A percentile compares a stretch with the other conserved stretches of the same genome.
Conservation (phyloP, 352 stramenopile genomes). For the Phytophthora vignae region DNA sequence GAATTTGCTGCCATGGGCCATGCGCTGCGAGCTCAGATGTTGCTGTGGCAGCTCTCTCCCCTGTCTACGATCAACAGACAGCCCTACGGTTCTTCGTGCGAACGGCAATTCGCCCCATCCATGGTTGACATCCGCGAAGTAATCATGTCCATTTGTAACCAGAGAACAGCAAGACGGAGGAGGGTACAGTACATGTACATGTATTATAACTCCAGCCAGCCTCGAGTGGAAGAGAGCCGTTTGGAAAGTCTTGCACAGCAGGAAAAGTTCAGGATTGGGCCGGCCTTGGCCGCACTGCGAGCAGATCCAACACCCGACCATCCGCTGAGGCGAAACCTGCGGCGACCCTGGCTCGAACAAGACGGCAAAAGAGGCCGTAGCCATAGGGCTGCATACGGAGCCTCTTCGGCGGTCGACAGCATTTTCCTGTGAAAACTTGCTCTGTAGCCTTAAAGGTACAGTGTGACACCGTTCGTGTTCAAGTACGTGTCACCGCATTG, state of each 20-base stretch:
- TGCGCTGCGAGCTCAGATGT: background rate
- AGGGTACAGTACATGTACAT: too few relatives aligned
- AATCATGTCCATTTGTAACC: constrained; percentile 1
- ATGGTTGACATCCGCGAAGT: background rate
- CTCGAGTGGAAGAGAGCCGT: background rate
- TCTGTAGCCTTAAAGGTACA: background rate
- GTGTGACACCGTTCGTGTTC: background rate
- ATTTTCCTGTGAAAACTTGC: background rate
- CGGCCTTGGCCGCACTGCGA: background rate
- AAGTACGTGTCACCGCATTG: background rate
- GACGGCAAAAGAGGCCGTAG: background rate
- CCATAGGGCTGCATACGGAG: background rate
- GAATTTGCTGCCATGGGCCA: background rate
- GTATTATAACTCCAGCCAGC: background rate
- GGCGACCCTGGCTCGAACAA: background rate
- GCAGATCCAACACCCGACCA: background rate
- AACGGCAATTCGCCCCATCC: background rate
- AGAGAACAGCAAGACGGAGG: background rate
- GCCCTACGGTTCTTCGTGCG: background rate
- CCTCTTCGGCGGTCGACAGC: background rate
- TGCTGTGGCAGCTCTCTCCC: background rate
- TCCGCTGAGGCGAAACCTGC: background rate
- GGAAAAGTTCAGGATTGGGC: background rate
- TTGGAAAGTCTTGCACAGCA: constrained; percentile 3
- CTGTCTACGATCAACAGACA: background rate